Percentiles rank a stretch among this genome's conserved stretches.
Conservation (phyloP, 495 filamentous ascomycete genomes). For the Hypoxylon subgilvum region DNA sequence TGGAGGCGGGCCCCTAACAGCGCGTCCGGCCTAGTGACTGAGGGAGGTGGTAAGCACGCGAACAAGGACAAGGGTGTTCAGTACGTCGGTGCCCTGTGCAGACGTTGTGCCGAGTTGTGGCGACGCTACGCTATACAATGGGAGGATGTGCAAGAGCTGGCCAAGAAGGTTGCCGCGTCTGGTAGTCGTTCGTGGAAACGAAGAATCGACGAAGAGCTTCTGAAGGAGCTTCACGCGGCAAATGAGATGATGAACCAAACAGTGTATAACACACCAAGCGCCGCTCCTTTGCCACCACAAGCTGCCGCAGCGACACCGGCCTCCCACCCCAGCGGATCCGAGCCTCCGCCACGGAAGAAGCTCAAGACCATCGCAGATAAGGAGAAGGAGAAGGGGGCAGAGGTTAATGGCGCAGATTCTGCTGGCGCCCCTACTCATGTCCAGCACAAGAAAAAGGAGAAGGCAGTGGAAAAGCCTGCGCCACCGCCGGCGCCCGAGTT, state of each 20-base stretch:
- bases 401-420: conserved; percentile 37
- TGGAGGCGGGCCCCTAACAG: conserved; percentile 90
- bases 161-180: conserved; percentile 82
- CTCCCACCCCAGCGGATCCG: conserved; percentile 13
- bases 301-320: conserved; percentile 18
- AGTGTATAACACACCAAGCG: conserved; percentile 46
- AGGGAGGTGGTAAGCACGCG: conserved; percentile 65
- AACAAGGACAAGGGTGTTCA: conserved; percentile 75
- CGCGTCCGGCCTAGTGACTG: conserved; percentile 72
- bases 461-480: conserved; percentile 55
- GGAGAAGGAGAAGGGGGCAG: conserved; percentile 42
- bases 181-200: conserved; percentile 87
- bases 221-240: conserved; percentile 71
- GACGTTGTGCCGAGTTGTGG: conserved; percentile 90
- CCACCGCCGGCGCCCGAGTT: conserved; percentile 66
- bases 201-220: conserved; percentile 86
- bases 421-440: conserved; percentile 25
- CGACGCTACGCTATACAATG: conserved; percentile 93
- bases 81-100: conserved; percentile 82
- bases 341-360: conserved; percentile 60
- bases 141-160: conserved; percentile 92
- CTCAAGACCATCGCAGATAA: conserved; percentile 53
- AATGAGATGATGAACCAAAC: conserved; percentile 57
- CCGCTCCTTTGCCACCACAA: conserved; percentile 51
- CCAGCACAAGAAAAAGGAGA: conserved; percentile 72